Evolutionary conservation across 352 stramenopile species (phyloP), one percentile per base, ranked within the genome.

Genomic region (Phytophthora macrochlamydospora): DNA sequence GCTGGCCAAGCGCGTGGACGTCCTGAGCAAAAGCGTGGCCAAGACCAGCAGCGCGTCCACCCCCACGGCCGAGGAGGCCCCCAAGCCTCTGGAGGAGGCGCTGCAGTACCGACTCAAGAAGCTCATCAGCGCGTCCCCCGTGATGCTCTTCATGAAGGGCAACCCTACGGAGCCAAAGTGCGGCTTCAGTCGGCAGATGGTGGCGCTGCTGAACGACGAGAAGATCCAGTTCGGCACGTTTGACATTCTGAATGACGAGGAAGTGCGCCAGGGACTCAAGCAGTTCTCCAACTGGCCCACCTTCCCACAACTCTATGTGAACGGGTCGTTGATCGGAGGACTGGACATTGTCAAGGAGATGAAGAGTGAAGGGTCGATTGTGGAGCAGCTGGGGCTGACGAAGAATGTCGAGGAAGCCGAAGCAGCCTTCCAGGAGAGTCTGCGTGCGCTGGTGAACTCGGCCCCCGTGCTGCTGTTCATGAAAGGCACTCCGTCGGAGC

Each of bases 81-180:
- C 72, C 2, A 79, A 75, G 40, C 67, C 65, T 7, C 68, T 92
- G 24, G 79, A 91, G 33, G 81, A 92, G 9, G 83, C 84, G 43
- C 73, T 93, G 5, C 73, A 83, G 58, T 88, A 91, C 69, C 85
- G 87, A 35, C 73, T 95, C 9, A 86, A 93, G 62, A 94, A 94
- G 67, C 79, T 95, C 55, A 89, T 85, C 58, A 91, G 74, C 50
- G 88, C 88, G 14, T 92, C 91, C 32, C 79, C 89, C 2, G 93
- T 99, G 50, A 98, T 99, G 95, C 78, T 99, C 24, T 99, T 99
- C 76, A 99, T 99, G 96, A 99, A 99, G 78, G 98, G 98, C 55
- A 96, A 94, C 9, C 97, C 97, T 2, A 97, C 79, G 18, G 90
- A 93, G 43, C 97, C 97, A 24, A 91, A 93, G 70, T 99, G 98